Evolutionary conservation across 768 basidiomycete species (phyloP), one percentile per base, ranked within the genome.

Genomic region (Serendipita sp.): DNA sequence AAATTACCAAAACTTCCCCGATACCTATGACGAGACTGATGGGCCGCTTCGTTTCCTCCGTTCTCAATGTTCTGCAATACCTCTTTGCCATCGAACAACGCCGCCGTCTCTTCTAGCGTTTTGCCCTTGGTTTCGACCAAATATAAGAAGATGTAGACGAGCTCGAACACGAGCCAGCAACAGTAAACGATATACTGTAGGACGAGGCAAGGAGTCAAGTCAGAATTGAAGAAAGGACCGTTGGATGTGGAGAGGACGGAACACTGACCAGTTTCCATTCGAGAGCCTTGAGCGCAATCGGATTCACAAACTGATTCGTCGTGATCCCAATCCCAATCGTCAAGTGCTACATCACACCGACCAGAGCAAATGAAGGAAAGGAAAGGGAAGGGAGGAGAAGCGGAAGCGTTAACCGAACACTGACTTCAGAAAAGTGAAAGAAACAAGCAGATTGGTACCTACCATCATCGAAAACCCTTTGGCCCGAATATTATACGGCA

Each of bases 221-320:
- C 23, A 23, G 23, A 23, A 23, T 23, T 23, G 23, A 23, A 23
- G 23, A 23, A 23, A 23, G 16, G 23, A 30, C 30, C 15, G 15
- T 10, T 10, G 23, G 23, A 41, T 13, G 1, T 7, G 23, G 1
- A 18, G 13, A 18, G 13, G 45, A 13, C 13, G 1, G 13, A 46
- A 18, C 13, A 69, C 75, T 62, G 63, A 77, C 75, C 60, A 76
- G 76, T 71, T 73, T 73, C 79, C 80, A 77, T 8, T 75, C 75
- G 3, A 83, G 68, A 0, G 71, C 71, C 3, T 76, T 74, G 28
- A 91, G 74, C 1, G 88, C 89, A 76, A 84, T 82, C 7, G 89
- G 87, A 68, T 90, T 90, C 56, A 88, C 81, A 64, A 88, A 86
- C 70, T 86, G 85, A 69, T 87, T 91, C 74, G 91, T 85, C 2